phyloP scores from a whole-genome alignment of 345 rosid genomes.

The Eucalyptus urophylla region DNA sequence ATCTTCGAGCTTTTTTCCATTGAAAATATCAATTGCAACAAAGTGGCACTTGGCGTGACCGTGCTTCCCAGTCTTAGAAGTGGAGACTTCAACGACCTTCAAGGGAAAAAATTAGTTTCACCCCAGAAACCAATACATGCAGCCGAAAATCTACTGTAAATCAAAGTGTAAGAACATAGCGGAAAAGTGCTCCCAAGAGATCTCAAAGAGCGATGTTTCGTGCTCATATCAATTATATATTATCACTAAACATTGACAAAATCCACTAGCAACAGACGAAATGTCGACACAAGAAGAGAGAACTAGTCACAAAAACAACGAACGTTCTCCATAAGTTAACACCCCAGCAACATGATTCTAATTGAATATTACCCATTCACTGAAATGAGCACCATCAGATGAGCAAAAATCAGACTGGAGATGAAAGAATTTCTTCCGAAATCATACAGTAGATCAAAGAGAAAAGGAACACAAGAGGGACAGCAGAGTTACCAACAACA shows the following conservation, averaged over 20 bases:
- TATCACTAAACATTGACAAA: neutral
- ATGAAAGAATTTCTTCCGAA: neutral
- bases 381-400: neutral
- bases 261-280: neutral
- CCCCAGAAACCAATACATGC: neutral
- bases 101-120: neutral
- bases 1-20: constrained; percentile 11
- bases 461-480: neutral
- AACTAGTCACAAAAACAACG: neutral
- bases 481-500: neutral
- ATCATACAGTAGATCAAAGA: neutral
- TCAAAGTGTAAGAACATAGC: neutral
- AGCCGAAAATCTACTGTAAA: neutral
- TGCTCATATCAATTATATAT: neutral
- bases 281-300: neutral
- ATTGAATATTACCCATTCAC: neutral
- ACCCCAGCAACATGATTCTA: neutral
- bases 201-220: neutral
- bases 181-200: neutral
- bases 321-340: neutral
- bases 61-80: constrained; percentile 11
- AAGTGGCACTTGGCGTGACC: constrained; percentile 13
- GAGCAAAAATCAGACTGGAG: neutral
- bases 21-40: constrained; percentile 11
- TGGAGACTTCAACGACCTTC: constrained; percentile 12